Conservation (phyloP, 208 protist genomes). For the Leishmania major region DNA sequence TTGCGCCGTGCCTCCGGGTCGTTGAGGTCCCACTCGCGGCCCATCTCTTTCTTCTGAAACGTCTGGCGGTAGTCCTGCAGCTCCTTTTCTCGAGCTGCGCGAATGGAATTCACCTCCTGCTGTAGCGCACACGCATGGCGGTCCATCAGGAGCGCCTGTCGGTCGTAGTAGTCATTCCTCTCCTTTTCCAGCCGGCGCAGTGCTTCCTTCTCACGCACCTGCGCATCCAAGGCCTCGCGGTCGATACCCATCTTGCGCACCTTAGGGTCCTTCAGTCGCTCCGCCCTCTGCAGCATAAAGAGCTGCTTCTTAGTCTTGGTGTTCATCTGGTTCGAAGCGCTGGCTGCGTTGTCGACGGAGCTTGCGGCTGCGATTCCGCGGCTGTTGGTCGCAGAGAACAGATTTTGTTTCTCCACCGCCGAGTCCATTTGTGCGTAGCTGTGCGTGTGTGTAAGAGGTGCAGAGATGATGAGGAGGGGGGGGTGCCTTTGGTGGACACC, state of each 20-base stretch:
- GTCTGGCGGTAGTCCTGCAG: conserved; percentile 84
- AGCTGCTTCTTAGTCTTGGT: conserved; percentile 76
- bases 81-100: conserved; percentile 76
- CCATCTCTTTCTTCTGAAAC: conserved; percentile 85
- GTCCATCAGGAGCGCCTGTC: conserved; percentile 89
- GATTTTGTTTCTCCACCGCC: conserved; percentile 7
- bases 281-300: conserved; percentile 88
- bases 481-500: neutral
- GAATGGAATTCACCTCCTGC: conserved; percentile 86
- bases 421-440: conserved; percentile 20
- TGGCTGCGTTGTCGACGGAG: conserved; percentile 1
- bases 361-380: conserved; percentile 8
- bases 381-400: conserved; percentile 15
- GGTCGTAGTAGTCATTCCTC: conserved; percentile 86
- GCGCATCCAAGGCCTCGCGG: conserved; percentile 85
- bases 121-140: conserved; percentile 86
- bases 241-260: conserved; percentile 93
- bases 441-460: neutral
- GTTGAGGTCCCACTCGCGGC: conserved; percentile 92
- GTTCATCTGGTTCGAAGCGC: conserved; percentile 11
- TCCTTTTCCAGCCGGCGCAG: conserved; percentile 84
- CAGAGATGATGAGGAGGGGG: neutral
- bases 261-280: conserved; percentile 92
- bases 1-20: conserved; percentile 79
- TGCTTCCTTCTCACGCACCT: conserved; percentile 91